A percentile compares a stretch with the other conserved stretches of the same genome.
These are phyloP conservation scores for Cicer bijugum DNA, from an alignment of 306 rosid genomes.

Conservation along the genomic window DNA sequence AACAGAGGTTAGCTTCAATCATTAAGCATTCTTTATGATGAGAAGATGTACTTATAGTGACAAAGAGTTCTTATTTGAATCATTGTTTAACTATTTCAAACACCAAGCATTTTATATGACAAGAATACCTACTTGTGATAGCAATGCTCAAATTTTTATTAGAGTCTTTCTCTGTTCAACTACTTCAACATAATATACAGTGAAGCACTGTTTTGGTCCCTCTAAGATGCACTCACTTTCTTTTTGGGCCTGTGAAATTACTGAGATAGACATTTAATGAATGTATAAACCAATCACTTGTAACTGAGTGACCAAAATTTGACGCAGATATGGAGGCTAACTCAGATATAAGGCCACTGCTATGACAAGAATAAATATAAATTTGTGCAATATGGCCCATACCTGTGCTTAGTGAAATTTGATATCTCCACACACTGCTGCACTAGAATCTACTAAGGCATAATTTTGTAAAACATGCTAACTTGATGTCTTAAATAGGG, in stretches of 20 bases:
- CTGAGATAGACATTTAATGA: neutral
- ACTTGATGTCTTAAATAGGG: constrained; percentile 2
- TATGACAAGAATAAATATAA: constrained; percentile 4
- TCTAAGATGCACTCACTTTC: constrained; percentile 4
- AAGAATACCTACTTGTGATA: no score
- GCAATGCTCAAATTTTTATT: no score
- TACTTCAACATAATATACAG: neutral
- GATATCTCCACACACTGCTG: neutral
- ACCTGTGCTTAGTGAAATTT: constrained; percentile 11
- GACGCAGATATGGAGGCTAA: constrained; percentile 5
- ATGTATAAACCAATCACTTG: neutral
- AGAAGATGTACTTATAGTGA: neutral
- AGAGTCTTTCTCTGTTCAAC: neutral
- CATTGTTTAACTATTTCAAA: no score
- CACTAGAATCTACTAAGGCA: neutral
- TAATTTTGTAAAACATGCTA: neutral
- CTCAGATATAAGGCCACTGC: neutral
- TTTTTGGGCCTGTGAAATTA: neutral
- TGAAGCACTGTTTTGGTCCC: constrained; percentile 7
- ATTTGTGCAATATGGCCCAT: neutral
- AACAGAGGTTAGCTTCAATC: no score
- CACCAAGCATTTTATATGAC: no score
- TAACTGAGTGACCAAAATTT: neutral
- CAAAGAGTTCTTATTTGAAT: no score
- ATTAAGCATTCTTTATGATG: neutral